Evolutionary conservation across 768 basidiomycete genomes (phyloP).

Genomic region (Boletus vermiculosoides): DNA sequence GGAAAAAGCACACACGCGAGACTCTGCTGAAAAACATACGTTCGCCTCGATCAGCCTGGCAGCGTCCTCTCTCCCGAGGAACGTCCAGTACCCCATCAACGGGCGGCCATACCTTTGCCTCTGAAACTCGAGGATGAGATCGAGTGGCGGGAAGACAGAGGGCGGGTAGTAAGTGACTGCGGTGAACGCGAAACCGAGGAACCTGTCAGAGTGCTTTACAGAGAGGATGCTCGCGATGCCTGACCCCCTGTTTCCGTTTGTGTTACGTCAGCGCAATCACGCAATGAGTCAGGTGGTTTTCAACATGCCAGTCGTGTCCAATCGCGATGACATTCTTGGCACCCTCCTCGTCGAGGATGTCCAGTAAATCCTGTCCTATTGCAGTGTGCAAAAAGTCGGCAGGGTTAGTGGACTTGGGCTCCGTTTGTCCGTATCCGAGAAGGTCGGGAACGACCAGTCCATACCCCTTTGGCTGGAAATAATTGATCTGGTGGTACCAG

Average conservation of each 20-base stretch:
- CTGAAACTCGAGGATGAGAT: slow-evolving; percentile 26
- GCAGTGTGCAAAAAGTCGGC: slow-evolving; percentile 27
- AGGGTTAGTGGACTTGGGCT: slow-evolving; percentile 38
- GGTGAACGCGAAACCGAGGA: slow-evolving; percentile 40
- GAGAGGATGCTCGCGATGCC: slow-evolving; percentile 36
- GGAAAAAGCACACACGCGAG: no score
- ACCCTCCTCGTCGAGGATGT: slow-evolving; percentile 39
- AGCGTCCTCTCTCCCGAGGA: slow-evolving; percentile 33
- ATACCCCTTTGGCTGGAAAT: slow-evolving; percentile 40
- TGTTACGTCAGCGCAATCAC: slow-evolving; percentile 1
- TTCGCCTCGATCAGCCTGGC: slow-evolving; percentile 34
- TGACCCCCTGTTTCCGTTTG: slow-evolving; percentile 34
- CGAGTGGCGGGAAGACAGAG: slow-evolving; percentile 24
- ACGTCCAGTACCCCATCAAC: slow-evolving; percentile 43
- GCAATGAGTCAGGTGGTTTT: background rate
- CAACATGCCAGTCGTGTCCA: slow-evolving; percentile 41
- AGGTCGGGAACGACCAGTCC: slow-evolving; percentile 48
- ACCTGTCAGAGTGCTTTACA: slow-evolving; percentile 39
- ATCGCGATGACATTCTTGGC: slow-evolving; percentile 34
- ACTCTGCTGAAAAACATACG: slow-evolving; percentile 22
- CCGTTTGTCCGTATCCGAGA: slow-evolving; percentile 46
- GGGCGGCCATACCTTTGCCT: slow-evolving; percentile 36
- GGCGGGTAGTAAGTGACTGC: slow-evolving; percentile 36
- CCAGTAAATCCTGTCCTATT: slow-evolving; percentile 35
- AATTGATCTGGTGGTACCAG: slow-evolving; percentile 42